These are phyloP conservation scores for Colletotrichum somersetense DNA, from an alignment of 2,329 filamentous ascomycete species.

Conservation along the genomic window DNA sequence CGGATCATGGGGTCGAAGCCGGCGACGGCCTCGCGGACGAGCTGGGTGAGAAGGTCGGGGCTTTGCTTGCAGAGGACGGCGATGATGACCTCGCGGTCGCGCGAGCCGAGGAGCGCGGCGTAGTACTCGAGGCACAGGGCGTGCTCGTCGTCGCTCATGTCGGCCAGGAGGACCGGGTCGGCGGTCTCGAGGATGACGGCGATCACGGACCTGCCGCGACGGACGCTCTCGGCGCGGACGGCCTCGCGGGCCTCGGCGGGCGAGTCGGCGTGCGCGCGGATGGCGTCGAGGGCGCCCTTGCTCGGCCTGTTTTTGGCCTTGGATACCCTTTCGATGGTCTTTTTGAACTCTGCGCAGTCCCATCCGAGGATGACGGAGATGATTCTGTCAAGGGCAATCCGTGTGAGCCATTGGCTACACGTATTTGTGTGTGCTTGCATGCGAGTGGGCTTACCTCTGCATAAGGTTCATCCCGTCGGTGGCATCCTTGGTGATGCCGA, in stretches of 20 bases:
- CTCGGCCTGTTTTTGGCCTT: conserved; percentile 69
- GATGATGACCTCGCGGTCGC: conserved; percentile 79
- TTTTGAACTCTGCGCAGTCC: conserved; percentile 79
- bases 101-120: conserved; percentile 75
- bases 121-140: conserved; percentile 76
- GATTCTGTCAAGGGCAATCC: conserved; percentile 62
- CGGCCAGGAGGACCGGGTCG: conserved; percentile 58
- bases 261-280: conserved; percentile 69
- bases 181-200: conserved; percentile 71
- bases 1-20: conserved; percentile 83
- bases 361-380: conserved; percentile 79
- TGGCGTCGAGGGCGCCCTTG: conserved; percentile 71
- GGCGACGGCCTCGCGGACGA: conserved; percentile 72
- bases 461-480: conserved; percentile 86
- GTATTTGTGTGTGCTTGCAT: neutral
- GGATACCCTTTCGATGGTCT: conserved; percentile 73
- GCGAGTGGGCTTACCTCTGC: conserved; percentile 61
- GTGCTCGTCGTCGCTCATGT: conserved; percentile 72
- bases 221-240: conserved; percentile 67
- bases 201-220: conserved; percentile 70
- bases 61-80: conserved; percentile 74
- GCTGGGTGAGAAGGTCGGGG: conserved; percentile 79
- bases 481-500: conserved; percentile 77
- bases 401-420: neutral
- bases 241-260: conserved; percentile 69